Conservation (phyloP, 108 stramenopile species). For the Cyclostephanos tholiformis region DNA sequence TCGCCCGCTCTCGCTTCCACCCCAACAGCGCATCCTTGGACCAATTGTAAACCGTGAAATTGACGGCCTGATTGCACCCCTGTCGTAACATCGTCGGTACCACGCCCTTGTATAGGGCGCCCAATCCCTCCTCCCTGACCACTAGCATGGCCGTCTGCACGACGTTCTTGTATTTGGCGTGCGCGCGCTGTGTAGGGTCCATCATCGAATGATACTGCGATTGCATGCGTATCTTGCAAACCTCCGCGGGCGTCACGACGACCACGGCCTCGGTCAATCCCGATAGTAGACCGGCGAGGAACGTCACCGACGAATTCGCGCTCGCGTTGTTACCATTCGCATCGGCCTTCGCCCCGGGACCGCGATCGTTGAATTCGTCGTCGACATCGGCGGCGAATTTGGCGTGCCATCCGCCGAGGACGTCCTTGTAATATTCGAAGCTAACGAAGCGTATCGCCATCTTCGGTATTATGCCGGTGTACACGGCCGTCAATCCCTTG, state of each 20-base stretch:
- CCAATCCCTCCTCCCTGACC: conserved; percentile 90
- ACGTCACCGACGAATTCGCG: conserved; percentile 51
- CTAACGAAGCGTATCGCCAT: conserved; percentile 97
- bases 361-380: background rate
- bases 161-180: conserved; percentile 90
- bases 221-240: conserved; percentile 96
- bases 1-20: conserved; percentile 37
- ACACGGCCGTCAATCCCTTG: conserved; percentile 97
- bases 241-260: conserved; percentile 86
- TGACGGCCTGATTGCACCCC: conserved; percentile 98
- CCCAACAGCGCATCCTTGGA: conserved; percentile 67
- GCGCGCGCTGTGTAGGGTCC: conserved; percentile 76
- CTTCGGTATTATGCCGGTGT: conserved; percentile 95
- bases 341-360: background rate
- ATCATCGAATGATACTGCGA: conserved; percentile 87
- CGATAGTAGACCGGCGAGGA: conserved; percentile 86
- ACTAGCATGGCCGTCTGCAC: conserved; percentile 88
- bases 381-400: background rate
- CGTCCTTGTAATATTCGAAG: conserved; percentile 83
- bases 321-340: background rate
- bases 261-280: conserved; percentile 92
- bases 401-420: conserved; percentile 32
- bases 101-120: conserved; percentile 92
- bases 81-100: conserved; percentile 97
- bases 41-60: conserved; percentile 92